Percentiles rank a stretch among this genome's conserved stretches.
These are phyloP conservation scores for Eucalyptus shirleyi DNA, from an alignment of 345 rosid genomes.

Conservation along the genomic window DNA sequence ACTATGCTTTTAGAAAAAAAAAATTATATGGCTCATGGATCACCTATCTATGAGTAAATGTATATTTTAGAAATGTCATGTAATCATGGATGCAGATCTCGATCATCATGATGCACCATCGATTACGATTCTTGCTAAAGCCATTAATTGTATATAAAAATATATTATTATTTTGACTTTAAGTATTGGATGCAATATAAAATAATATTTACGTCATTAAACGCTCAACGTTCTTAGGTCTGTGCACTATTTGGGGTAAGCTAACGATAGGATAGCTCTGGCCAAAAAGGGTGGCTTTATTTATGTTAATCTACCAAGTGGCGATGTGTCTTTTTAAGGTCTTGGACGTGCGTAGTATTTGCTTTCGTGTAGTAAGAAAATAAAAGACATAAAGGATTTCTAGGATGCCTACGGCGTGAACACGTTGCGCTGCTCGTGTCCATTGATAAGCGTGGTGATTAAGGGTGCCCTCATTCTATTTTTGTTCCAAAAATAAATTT, in stretches of 20 bases:
- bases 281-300: not conserved
- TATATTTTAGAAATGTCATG: not conserved
- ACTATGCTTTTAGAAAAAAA: not conserved
- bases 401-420: not conserved
- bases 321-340: not conserved
- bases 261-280: not conserved
- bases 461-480: not conserved
- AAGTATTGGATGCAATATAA: not conserved
- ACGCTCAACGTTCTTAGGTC: not conserved
- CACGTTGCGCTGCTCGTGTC: not conserved
- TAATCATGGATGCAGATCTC: not conserved
- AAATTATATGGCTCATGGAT: not conserved
- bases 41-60: not conserved
- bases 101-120: not conserved
- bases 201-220: not conserved
- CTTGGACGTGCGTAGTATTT: not conserved
- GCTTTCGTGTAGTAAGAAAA: not conserved
- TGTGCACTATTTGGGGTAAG: not conserved
- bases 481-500: no score
- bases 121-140: not conserved
- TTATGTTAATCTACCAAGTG: not conserved
- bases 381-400: not conserved
- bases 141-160: not conserved
- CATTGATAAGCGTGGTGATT: not conserved
- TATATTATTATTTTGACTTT: not conserved